Evolutionary conservation across 305 asterid species (phyloP), one percentile per base, ranked within the genome.

Genomic region (Fraxinus angustifolia): DNA sequence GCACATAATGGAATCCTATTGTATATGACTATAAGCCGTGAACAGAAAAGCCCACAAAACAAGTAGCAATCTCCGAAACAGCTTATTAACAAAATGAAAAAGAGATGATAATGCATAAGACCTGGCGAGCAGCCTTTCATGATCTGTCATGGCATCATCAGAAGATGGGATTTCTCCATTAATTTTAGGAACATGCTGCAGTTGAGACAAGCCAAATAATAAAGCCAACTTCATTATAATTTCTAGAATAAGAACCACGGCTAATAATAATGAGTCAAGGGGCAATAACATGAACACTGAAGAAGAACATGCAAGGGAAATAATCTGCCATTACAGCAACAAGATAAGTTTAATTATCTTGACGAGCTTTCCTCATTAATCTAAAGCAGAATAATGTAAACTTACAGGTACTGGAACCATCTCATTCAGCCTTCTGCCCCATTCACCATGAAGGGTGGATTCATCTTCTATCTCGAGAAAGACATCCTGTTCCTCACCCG

Each of bases 71-170:
- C 5, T n/a, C 19, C 3, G 14, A 60, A 19, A 17, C 5, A 60
- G 70, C 30, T 19, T 56, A 56, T 1, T 8, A 28, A 67, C 38
- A 70, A 85, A 56, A 68, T n/a, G 31, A 79, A 62, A 35, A 3
- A 71, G 36, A 74, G 48, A 42, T 60, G 76, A 78, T 58, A 62
- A 73, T 73, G 83, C 68, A 56, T 4, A 82, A 45, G 73, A 95
- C 99, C 99, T 95, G 86, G 90, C 88, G 80, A 86, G 84, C 82
- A 95, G 91, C 86, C 98, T 87, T 77, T 91, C 87, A 88, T 93
- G 97, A 91, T 92, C 99, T 67, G 97, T 87, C 36, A 89, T 89
- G 82, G 95, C 99, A 85, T 92, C 98, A 84, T 95, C 97, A 70
- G 80, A 85, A 14, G 99, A 87, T 78, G 99, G 98, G 81, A 95